A percentile compares a stretch with the other conserved stretches of the same genome.
phyloP scores from a whole-genome alignment of 441 rosid species.

The Erodium moschatum region DNA sequence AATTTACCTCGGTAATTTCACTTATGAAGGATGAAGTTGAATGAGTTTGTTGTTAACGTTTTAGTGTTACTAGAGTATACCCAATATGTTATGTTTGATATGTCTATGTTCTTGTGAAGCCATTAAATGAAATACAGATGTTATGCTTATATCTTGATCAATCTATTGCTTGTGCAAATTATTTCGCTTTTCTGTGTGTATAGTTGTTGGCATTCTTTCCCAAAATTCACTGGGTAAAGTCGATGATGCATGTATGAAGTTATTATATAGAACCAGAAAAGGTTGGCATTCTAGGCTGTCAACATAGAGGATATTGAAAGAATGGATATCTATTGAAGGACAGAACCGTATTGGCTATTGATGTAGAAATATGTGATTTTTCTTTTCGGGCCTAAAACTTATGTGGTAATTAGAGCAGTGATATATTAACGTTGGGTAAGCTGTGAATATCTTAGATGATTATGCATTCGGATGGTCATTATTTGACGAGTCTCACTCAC shows the following conservation, averaged over 20 bases:
- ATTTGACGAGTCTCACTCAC: background rate
- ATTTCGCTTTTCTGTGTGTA: background rate
- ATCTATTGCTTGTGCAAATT: background rate
- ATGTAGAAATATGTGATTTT: conserved; percentile 5
- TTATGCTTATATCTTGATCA: background rate
- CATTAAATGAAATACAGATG: background rate
- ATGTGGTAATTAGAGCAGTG: background rate
- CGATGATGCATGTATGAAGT: background rate
- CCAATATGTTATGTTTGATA: background rate
- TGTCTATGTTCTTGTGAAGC: background rate
- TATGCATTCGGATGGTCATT: background rate
- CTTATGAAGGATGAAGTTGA: background rate
- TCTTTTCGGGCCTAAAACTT: background rate
- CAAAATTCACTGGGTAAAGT: background rate
- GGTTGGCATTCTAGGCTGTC: background rate
- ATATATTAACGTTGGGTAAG: no score
- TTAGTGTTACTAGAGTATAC: background rate
- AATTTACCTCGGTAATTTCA: background rate
- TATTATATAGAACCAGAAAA: background rate
- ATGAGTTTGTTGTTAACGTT: background rate
- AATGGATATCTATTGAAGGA: background rate
- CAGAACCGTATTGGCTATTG: background rate
- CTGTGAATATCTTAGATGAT: no score
- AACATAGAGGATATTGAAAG: background rate
- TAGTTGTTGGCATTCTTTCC: background rate